Conservation (phyloP, 129 eudicot genomes). For the Solidago caesia region DNA sequence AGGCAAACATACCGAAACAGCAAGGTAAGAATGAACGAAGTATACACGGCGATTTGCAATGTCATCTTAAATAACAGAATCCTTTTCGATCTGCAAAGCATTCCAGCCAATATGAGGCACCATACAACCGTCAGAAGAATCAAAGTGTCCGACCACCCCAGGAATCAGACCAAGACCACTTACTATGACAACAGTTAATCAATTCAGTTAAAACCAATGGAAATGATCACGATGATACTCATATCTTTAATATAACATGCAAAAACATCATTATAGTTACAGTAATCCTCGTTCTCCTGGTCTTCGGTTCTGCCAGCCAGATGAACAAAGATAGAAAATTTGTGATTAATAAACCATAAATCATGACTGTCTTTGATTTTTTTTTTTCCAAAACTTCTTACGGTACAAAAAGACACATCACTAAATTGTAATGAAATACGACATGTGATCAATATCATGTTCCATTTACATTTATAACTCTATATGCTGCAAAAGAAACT, state of each 20-base stretch:
- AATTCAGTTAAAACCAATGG: constrained; percentile 16
- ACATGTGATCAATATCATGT: background rate
- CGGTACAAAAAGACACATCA: background rate
- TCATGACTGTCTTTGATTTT: background rate
- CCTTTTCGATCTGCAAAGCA: constrained; percentile 60
- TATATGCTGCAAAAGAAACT: background rate
- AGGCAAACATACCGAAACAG: constrained; percentile 62
- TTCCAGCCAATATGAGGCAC: constrained; percentile 99
- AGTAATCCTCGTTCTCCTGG: background rate
- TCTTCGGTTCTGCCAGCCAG: background rate
- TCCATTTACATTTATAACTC: background rate
- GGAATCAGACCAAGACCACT: constrained; percentile 96
- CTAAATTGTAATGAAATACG: background rate
- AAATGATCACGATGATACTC: background rate
- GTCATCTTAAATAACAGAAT: constrained; percentile 72
- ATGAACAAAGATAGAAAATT: background rate
- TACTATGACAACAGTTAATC: constrained; percentile 41
- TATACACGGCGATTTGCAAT: constrained; percentile 79
- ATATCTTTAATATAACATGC: background rate
- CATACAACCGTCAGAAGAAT: constrained; percentile 67
- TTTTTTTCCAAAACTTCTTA: background rate
- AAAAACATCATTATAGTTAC: background rate
- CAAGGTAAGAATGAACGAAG: constrained; percentile 96
- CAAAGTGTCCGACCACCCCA: constrained; percentile 97
- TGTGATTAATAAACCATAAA: background rate